Percentiles rank a stretch among this genome's conserved stretches.
These are phyloP conservation scores for Coniochaeta pulveracea DNA, from an alignment of 2,329 filamentous ascomycete species.

Conservation along the genomic window DNA sequence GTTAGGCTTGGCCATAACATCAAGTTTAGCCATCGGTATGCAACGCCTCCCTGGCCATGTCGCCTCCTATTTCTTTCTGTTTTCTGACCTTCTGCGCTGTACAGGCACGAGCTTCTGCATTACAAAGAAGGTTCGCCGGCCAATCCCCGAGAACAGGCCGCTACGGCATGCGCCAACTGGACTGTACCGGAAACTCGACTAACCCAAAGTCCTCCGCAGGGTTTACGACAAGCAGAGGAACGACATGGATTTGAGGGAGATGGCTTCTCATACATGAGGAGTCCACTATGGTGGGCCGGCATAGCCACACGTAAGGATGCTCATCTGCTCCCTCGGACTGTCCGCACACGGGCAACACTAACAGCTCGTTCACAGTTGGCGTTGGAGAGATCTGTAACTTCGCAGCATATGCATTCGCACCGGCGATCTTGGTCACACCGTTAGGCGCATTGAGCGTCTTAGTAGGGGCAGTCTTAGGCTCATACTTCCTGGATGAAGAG, in stretches of 20 bases:
- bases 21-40: constrained; percentile 66
- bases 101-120: constrained; percentile 94
- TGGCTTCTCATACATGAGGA: constrained; percentile 86
- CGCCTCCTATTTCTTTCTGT: constrained; percentile 3
- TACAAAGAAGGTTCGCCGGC: constrained; percentile 74
- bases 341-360: constrained; percentile 6
- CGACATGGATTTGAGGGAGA: constrained; percentile 94
- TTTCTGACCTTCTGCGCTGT: constrained; percentile 12
- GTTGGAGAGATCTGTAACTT: constrained; percentile 95
- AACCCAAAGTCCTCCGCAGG: constrained; percentile 35
- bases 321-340: constrained; percentile 1
- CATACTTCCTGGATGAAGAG: constrained; percentile 86
- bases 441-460: constrained; percentile 88
- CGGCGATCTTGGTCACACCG: constrained; percentile 95
- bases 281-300: constrained; percentile 95
- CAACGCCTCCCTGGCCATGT: constrained; percentile 7
- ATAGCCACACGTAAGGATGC: constrained; percentile 67
- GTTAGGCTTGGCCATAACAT: constrained; percentile 62
- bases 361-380: constrained; percentile 50
- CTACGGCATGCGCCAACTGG: too few relatives aligned
- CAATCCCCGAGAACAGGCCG: too few relatives aligned
- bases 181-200: too few relatives aligned
- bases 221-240: constrained; percentile 81
- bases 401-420: constrained; percentile 94
- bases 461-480: constrained; percentile 87